Base-by-base conservation (phyloP, 2,329 filamentous ascomycete genomes). In the Fusarium zealandicum region DNA sequence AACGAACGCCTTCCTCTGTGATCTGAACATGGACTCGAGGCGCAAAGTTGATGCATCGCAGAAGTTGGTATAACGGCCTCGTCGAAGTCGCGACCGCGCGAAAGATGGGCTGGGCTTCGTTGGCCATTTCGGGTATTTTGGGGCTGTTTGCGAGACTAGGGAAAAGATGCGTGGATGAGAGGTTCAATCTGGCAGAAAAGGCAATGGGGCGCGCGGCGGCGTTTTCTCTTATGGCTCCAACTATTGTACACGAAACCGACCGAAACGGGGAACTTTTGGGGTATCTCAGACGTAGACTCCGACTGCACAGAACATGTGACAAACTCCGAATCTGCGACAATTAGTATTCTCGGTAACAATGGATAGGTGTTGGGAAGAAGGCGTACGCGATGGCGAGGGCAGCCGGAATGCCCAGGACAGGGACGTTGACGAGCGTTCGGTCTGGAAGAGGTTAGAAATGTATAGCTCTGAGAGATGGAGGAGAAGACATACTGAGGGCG, bases 291-390 rank as follows among this genome's bases (percentile, higher is more conserved):
- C 92, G 87, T 99, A 98, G 72, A 99, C 95, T 74, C 95, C 95
- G 73, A 95, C 95, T 56, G 93, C 95, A 78, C 95, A 99, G 78
- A 99, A 98, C 89, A 97, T 96, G 78, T 95, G 97, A 38, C 99
- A 92, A 43, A 93, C 89, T 67, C 95, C 95, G 75, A 96, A 90
- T 43, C 93, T 97, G 70, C 10, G 18, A 22, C 25, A 11, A 20
- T 67, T 47, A 72, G 72, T 46, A 36, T 44, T 27, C 18, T 20
- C 31, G 41, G 11, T 35, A 38, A 25, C 36, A 28, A 52, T 41
- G 10, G 39, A 50, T 1, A 4, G 6, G 38, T 14, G 25, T 36
- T 3, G 17, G 14, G 25, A 45, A 40, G 30, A 32, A 22, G 43
- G 78, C 90, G 70, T 87, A 98, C 93, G 90, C 93, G 78, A 97